Percentiles rank a stretch among this genome's conserved stretches.
phyloP scores from a whole-genome alignment of 2,329 filamentous ascomycete species.

The Fusarium veterinarium region DNA sequence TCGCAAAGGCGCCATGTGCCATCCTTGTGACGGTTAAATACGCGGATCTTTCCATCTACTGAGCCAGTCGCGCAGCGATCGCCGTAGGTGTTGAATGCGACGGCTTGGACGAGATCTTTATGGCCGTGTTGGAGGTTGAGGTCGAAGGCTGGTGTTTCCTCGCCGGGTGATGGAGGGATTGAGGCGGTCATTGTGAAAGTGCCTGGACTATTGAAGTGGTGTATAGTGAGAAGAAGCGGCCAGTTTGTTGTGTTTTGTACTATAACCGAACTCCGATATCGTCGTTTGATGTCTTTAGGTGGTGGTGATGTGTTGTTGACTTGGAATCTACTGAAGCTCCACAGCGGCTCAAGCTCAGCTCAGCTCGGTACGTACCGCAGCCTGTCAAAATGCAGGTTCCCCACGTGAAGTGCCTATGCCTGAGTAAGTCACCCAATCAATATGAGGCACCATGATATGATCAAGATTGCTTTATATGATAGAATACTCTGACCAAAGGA shows the following conservation, averaged over 20 bases:
- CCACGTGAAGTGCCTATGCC: slow-evolving; percentile 11
- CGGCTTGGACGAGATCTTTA: slow-evolving; percentile 82
- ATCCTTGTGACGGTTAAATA: slow-evolving; percentile 87
- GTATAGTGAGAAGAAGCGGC: background rate
- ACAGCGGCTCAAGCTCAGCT: slow-evolving; percentile 42
- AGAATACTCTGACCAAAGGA: background rate
- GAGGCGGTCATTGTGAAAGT: slow-evolving; percentile 45
- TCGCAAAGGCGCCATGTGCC: slow-evolving; percentile 84
- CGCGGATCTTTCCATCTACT: slow-evolving; percentile 90
- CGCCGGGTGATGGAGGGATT: slow-evolving; percentile 51
- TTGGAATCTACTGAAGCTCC: slow-evolving; percentile 24
- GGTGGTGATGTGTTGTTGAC: slow-evolving; percentile 39
- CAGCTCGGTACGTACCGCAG: slow-evolving; percentile 33
- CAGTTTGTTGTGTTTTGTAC: background rate
- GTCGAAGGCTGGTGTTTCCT: slow-evolving; percentile 64
- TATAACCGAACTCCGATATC: slow-evolving; percentile 11
- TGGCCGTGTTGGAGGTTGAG: slow-evolving; percentile 78
- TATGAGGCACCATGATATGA: background rate
- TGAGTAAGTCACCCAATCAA: slow-evolving; percentile 15
- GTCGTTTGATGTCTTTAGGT: slow-evolving; percentile 18
- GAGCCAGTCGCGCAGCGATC: slow-evolving; percentile 92
- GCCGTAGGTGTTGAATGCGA: slow-evolving; percentile 92
- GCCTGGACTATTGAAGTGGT: background rate
- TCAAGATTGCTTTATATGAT: background rate
- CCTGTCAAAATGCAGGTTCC: slow-evolving; percentile 32